Percentiles rank a stretch among this genome's conserved stretches.
phyloP scores from a whole-genome alignment of 345 rosid genomes.

The Populus pruinosa region DNA sequence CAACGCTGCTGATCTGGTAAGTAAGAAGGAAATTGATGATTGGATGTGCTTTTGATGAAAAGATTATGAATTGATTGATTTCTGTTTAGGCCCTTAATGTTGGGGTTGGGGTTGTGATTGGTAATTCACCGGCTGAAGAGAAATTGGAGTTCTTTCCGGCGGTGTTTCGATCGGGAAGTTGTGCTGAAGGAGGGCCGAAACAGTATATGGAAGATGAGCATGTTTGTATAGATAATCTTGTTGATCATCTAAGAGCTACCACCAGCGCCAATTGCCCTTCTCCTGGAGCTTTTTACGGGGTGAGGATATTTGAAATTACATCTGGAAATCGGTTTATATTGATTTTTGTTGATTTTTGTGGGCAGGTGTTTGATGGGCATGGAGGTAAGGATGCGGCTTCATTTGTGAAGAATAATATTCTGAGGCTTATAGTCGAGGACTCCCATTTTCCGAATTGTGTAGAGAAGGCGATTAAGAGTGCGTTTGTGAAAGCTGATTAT shows the following conservation, averaged over 20 bases:
- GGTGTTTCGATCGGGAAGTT: conserved; percentile 78
- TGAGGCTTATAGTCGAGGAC: conserved; percentile 74
- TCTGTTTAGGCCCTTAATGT: conserved; percentile 61
- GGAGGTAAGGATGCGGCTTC: conserved; percentile 94
- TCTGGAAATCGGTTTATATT: conserved; percentile 4
- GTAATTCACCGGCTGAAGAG: conserved; percentile 51
- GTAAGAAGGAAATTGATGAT: neutral
- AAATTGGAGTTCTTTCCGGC: conserved; percentile 56
- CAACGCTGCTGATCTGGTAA: conserved; percentile 52
- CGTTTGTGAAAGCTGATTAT: conserved; percentile 82
- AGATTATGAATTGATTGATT: neutral
- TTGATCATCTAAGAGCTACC: conserved; percentile 47
- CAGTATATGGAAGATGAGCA: conserved; percentile 95
- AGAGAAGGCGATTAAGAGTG: conserved; percentile 74
- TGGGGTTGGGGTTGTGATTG: conserved; percentile 45
- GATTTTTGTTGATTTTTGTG: conserved; percentile 18
- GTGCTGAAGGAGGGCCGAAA: conserved; percentile 90
- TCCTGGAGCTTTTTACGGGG: conserved; percentile 96
- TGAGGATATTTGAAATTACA: conserved; percentile 33
- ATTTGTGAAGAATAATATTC: conserved; percentile 68
- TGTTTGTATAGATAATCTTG: conserved; percentile 79
- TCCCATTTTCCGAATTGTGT: conserved; percentile 70
- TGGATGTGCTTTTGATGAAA: neutral
- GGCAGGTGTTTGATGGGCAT: conserved; percentile 95
- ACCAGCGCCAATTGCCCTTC: conserved; percentile 42